Conservation (phyloP, 2,329 filamentous ascomycete genomes). For the Fusarium hainanense region DNA sequence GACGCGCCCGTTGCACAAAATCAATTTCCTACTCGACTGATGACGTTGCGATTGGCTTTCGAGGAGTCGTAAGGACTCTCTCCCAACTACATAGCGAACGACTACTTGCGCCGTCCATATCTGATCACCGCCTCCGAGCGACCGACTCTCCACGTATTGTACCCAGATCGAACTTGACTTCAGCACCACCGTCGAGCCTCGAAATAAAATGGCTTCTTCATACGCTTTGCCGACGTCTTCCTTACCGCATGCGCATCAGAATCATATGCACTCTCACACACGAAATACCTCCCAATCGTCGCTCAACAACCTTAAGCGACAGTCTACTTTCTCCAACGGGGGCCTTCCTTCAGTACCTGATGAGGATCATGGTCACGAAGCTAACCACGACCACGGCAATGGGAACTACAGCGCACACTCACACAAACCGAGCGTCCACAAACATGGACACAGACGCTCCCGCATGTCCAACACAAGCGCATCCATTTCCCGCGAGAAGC, state of each 20-base stretch:
- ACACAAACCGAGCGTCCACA: conserved; percentile 43
- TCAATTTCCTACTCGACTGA: conserved; percentile 31
- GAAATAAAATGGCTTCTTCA: conserved; percentile 60
- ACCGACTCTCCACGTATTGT: conserved; percentile 1
- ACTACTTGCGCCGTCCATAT: conserved; percentile 37
- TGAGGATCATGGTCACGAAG: conserved; percentile 47
- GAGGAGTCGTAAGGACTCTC: conserved; percentile 35
- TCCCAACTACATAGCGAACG: conserved; percentile 21
- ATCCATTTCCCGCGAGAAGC: conserved; percentile 47
- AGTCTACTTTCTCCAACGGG: conserved; percentile 50
- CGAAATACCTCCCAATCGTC: conserved; percentile 54
- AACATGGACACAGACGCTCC: conserved; percentile 47
- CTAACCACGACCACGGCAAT: conserved; percentile 41
- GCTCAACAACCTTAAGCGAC: conserved; percentile 53
- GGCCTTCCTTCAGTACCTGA: conserved; percentile 49
- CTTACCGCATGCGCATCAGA: conserved; percentile 60
- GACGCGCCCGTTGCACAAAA: conserved; percentile 14
- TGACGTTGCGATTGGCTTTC: conserved; percentile 44
- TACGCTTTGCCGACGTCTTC: conserved; percentile 65
- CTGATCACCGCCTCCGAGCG: conserved; percentile 21
- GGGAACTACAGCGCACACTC: conserved; percentile 41
- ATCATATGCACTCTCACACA: conserved; percentile 55
- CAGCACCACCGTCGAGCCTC: conserved; percentile 2
- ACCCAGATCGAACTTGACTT: conserved; percentile 10
- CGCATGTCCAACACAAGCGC: conserved; percentile 48